Evolutionary conservation across 2,329 filamentous ascomycete species (phyloP), one percentile per base, ranked within the genome.

Genomic region (Ustulina deusta): DNA sequence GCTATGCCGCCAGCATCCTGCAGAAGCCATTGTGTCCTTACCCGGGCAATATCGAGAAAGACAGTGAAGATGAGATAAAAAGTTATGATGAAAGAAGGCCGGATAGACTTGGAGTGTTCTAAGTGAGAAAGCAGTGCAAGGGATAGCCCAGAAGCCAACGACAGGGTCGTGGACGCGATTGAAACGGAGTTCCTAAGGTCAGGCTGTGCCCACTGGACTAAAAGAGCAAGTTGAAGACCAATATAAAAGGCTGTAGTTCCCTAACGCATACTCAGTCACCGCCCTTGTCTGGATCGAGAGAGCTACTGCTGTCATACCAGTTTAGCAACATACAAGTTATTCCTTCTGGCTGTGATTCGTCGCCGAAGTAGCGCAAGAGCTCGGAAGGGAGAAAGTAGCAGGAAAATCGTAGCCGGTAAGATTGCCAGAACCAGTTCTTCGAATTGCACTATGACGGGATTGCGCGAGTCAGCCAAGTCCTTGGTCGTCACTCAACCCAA

Each of bases 351-450:
- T 10, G 15, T 48, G 25, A 64, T 60, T 22, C 60, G 44, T 58
- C 67, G 59, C 22, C 44, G 59, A 9, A 69, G 17, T 34, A 67
- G 46, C 36, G 55, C 51, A 42, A 67, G n/a, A 25, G 52, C 60
- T 29, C 63, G 55, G n/a, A 69, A 51, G 4, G 60, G 67, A 2
- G 63, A 42, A 38, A 69, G 27, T 0, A 64, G 51, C 9, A 69
- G 36, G 44, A 67, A 67, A 6, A 66, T 22, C 1, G 67, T 49
- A 10, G 63, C 51, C 4, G 63, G 67, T 22, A 66, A 36, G 15
- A 66, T 66, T 13, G 66, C 58, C 20, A 69, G 49, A 27, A 69
- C 29, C 25, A 69, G 17, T 27, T 69, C 62, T 48, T 66, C 66
- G 27, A 66, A 69, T 34, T 63, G 66, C 22, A 66, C 66, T 69